Evolutionary conservation across 2,329 filamentous ascomycete species (phyloP).

Genomic region (Bertia moriformis): DNA sequence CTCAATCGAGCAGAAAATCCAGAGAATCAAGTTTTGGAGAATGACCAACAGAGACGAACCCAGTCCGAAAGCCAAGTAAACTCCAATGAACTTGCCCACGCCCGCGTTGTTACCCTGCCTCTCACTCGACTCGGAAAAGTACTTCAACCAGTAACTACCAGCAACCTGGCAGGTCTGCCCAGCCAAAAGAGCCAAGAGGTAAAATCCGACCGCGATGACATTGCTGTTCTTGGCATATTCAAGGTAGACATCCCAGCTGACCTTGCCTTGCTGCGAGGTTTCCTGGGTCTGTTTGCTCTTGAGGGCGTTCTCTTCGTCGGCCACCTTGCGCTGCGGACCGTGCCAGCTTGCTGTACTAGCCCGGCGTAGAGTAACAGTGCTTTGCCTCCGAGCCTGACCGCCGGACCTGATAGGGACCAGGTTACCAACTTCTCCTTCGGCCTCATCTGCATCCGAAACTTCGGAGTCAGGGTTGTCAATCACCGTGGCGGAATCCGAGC

Average conservation of each 20-base stretch:
- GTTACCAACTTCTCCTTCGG: conserved; percentile 49
- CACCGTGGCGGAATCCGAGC: conserved; percentile 41
- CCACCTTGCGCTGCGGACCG: conserved; percentile 69
- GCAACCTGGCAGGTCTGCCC: conserved; percentile 73
- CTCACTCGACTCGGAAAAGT: conserved; percentile 75
- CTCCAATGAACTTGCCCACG: conserved; percentile 78
- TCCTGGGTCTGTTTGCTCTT: conserved; percentile 82
- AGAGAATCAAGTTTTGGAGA: conserved; percentile 81
- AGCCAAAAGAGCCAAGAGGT: conserved; percentile 61
- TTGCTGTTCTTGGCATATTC: conserved; percentile 96
- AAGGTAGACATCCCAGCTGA: conserved; percentile 88
- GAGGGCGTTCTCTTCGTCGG: conserved; percentile 60
- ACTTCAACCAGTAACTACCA: conserved; percentile 71
- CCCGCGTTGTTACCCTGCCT: conserved; percentile 52
- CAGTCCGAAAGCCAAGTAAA: conserved; percentile 91
- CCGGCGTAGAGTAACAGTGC: conserved; percentile 68
- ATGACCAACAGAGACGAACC: conserved; percentile 76
- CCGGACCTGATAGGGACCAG: conserved; percentile 48
- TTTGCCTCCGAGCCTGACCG: conserved; percentile 45
- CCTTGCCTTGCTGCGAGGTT: conserved; percentile 82
- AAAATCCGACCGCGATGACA: conserved; percentile 66
- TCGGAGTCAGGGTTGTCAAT: conserved; percentile 48
- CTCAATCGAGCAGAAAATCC: conserved; percentile 99
- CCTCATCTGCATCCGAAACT: conserved; percentile 63
- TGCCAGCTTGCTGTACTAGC: conserved; percentile 85